Base-by-base conservation (phyloP, 345 rosid species). In the Clausena lansium region DNA sequence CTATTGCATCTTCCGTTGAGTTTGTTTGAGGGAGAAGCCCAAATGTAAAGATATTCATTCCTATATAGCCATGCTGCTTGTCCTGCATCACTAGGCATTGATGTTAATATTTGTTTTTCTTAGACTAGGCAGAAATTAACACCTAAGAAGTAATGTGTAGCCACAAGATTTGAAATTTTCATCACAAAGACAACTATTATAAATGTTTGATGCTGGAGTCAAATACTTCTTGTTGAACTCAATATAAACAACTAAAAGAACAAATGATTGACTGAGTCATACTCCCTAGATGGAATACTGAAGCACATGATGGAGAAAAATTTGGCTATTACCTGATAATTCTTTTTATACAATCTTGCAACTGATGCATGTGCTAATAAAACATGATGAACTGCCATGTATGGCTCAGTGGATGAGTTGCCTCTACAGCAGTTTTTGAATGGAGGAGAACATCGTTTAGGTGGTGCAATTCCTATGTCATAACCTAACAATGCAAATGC, bases 351-450 rank as follows among this genome's bases (percentile, higher is more conserved):
- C 77, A 89, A 38, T 74, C 75, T 85, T 52, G 92, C 89, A 67
- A 85, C 86, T 7, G 93, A 88, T 38, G 91, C 94, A 80, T 94
- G 98, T 4, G 97, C 89, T 74, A 94, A 52, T 71, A 94, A 75
- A 11, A 91, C 82, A 76, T 94, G 78, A 80, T 93, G 97, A 68
- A 74, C 88, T 45, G 83, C 97, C 57, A 89, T 2, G 81, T 89
- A 93, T 64, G 98, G 91, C 84, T 94, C 97, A n/a, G 85, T 80
- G 19, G 91, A 77, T 28, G 98, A 91, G 78, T 91, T 87, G 71
- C 95, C 95, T 30, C n/a, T 71, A 20, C 84, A 28, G 66, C 81
- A 81, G n/a, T 82, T 80, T 39, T 76, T 83, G 71, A 66, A 76
- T 36, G 79, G 81, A 41, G 68, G 33, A 74, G 92, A 80, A 64